Conservation (phyloP, 2,329 filamentous ascomycete species). For the Myriosclerotinia scirpicola region DNA sequence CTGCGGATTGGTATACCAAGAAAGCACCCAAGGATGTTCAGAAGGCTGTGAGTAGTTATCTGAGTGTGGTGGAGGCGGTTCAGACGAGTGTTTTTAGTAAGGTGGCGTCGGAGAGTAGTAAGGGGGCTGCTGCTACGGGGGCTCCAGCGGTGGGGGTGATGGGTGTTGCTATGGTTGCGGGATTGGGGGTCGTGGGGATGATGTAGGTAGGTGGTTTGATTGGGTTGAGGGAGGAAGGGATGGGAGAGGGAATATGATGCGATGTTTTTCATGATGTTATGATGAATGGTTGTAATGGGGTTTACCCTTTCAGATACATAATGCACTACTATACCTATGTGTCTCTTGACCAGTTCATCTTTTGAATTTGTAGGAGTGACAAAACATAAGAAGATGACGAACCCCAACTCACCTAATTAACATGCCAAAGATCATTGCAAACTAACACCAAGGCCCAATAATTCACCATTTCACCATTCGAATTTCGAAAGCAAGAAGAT, state of each 20-base stretch:
- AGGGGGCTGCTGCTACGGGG: slow-evolving; percentile 20
- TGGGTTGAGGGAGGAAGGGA: not conserved
- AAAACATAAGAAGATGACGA: no score
- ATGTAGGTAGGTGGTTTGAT: not conserved
- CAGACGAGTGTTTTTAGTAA: slow-evolving; percentile 26
- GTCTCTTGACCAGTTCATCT: not conserved
- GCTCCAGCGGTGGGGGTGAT: slow-evolving; percentile 21
- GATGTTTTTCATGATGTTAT: slow-evolving; percentile 4
- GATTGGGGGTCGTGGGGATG: slow-evolving; percentile 16
- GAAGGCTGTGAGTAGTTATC: slow-evolving; percentile 29
- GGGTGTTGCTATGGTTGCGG: slow-evolving; percentile 24
- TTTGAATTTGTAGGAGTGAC: not conserved
- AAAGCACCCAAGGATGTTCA: slow-evolving; percentile 26
- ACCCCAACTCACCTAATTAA: no score
- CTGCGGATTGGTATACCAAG: slow-evolving; percentile 33
- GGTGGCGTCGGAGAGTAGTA: slow-evolving; percentile 30
- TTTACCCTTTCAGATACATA: not conserved
- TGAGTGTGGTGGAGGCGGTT: slow-evolving; percentile 19
- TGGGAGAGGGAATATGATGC: not conserved
- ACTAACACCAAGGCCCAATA: not conserved
- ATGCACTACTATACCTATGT: not conserved
- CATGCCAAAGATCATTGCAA: no score
- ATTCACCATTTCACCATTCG: not conserved
- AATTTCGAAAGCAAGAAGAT: not conserved
- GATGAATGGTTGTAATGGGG: not conserved